Evolutionary conservation across 306 rosid genomes (phyloP), one percentile per base, ranked within the genome.

Genomic region (Quercus alba): DNA sequence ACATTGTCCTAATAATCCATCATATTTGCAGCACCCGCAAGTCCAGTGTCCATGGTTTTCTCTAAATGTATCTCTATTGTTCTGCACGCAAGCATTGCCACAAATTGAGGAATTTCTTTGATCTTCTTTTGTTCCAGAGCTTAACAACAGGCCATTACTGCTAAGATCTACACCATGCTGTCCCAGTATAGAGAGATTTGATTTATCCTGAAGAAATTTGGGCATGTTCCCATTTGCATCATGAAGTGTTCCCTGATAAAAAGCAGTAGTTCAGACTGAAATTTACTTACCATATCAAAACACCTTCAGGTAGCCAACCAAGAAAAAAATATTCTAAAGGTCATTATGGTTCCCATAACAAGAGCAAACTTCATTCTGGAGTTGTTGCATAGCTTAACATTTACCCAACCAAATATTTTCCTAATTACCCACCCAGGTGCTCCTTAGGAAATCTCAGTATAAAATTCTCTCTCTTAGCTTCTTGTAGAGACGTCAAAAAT

Each of bases 151-250:
- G 56, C 78, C 83, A 67, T 81, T 78, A 77, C 84, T 67, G 62
- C 86, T 61, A 74, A 80, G n/a, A 71, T 75, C 85, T 55, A 82
- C 51, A 66, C 74, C 74, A 68, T 83, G 91, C 64, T 83, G 88
- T 61, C 97, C 98, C 74, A 93, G 85, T 64, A 91, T 68, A 82
- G 90, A 91, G 80, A 91, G 87, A 73, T 46, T 56, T 59, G 97
- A 88, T 81, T 84, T 90, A 35, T 89, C 90, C 85, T 84, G 95
- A 33, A 93, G 92, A 66, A 81, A 49, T 51, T 85, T 67, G 51
- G 99, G 93, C 96, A 90, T 89, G 62, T 56, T 89, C 83, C 75
- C 84, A 52, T 81, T 82, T 71, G 86, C 80, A 3, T 88, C 94
- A 78, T 73, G 41, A 73, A 93, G 75, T 75, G 91, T 62, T 70